Evolutionary conservation across 1,284 basidiomycete species (phyloP).

Genomic region (Ceratobasidium sp.): DNA sequence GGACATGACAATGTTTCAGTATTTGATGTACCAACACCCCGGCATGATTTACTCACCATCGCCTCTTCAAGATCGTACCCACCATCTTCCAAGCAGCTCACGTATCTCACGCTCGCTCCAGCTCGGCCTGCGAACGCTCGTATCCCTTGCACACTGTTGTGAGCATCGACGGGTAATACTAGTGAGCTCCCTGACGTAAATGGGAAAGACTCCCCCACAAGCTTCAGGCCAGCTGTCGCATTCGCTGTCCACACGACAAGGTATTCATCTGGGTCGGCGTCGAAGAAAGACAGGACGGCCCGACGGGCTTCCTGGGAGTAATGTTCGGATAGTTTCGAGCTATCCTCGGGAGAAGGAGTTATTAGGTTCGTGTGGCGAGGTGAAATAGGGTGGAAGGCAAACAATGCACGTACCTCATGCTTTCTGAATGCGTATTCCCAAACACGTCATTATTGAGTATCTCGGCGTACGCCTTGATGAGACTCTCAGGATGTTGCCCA

Average conservation of each 20-base stretch:
- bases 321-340: conserved; percentile 75
- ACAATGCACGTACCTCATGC: conserved; percentile 68
- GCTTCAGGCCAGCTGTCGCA: conserved; percentile 80
- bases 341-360: conserved; percentile 54
- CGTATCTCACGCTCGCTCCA: conserved; percentile 71
- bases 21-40: not conserved
- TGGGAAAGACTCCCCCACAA: conserved; percentile 83
- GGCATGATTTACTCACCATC: conserved; percentile 64
- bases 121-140: conserved; percentile 73
- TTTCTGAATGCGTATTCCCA: conserved; percentile 86
- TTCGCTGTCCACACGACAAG: conserved; percentile 86
- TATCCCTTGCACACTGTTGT: conserved; percentile 88
- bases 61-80: conserved; percentile 70
- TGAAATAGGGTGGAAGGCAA: conserved; percentile 47
- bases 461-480: conserved; percentile 74
- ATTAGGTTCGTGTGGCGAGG: conserved; percentile 17
- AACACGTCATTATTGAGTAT: conserved; percentile 75
- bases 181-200: conserved; percentile 70
- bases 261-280: conserved; percentile 74
- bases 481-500: conserved; percentile 78
- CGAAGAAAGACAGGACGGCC: conserved; percentile 78
- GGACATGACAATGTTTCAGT: not conserved
- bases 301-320: conserved; percentile 75
- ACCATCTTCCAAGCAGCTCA: conserved; percentile 72
- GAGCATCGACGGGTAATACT: conserved; percentile 78